Base-by-base conservation (phyloP, 306 rosid species). In the Citrullus amarus region DNA sequence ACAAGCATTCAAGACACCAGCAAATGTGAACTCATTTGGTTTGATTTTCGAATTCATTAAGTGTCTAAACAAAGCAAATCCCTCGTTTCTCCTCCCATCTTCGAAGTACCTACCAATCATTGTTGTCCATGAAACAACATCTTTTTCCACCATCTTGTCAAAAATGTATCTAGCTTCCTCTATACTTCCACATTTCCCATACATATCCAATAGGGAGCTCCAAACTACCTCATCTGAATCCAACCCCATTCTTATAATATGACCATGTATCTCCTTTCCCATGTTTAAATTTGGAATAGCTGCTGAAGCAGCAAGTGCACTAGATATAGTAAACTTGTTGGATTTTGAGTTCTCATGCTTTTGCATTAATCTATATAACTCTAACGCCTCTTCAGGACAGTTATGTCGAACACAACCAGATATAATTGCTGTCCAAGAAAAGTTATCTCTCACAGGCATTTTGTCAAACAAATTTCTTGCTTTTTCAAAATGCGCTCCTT, bases 221-320 rank as follows among this genome's bases (percentile, higher is more conserved):
- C 88, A 86, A 80, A 91, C 90, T 22, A 86, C 92, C 85, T 84
- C 84, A 70, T 91, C 94, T n/a, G 79, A 88, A 48, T 86, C 81
- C 77, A 87, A 87, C 20, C 85, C 88, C 12, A 80, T 83, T 62
- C 91, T 76, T 71, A 77, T 75, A 48, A 91, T 81, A 78, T 79
- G 79, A 17, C 93, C 88, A 82, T 87, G 93, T 80, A 91, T 88
- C 79, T 91, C 92, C 90, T 89, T 91, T 79, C 96, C 96, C 17
- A 63, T 30, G 60, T 71, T 70, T 54, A 86, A 78, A 85, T 87
- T 83, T 10, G 60, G 83, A 63, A 87, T 82, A 8, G 90, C 88
- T 63, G 93, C 92, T 0, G 92, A 82, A 36, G 92, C 92, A 38
- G 92, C 80, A 82, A 91, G 81, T 78, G 71, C 90, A 78, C 90